Conservation (phyloP, 2,329 filamentous ascomycete species). For the Fusarium mundagurra region DNA sequence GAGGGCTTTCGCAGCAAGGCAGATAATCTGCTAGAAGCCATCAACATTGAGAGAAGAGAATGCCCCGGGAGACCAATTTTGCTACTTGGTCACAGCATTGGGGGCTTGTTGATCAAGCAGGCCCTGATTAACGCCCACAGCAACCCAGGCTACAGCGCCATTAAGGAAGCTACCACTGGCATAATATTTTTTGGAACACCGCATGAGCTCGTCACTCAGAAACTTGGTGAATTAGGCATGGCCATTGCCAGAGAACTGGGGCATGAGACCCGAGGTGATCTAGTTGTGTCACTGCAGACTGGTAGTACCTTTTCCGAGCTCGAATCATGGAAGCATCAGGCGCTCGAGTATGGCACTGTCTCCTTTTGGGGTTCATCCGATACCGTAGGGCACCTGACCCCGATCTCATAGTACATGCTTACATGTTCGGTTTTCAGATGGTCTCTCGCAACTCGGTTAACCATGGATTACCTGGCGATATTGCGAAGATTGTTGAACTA, state of each 20-base stretch:
- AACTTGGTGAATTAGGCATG: neutral
- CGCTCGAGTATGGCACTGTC: neutral
- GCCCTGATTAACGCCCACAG: neutral
- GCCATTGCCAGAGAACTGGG: neutral
- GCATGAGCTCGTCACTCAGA: fast-evolving
- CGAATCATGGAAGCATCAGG: neutral
- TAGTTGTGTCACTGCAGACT: neutral
- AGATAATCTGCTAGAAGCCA: neutral
- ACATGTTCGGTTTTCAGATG: fast-evolving
- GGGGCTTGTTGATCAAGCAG: neutral
- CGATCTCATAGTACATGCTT: fast-evolving
- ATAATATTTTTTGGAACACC: neutral
- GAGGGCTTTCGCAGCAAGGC: neutral
- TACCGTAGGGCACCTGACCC: fast-evolving
- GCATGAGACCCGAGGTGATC: fast-evolving
- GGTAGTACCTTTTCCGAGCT: neutral
- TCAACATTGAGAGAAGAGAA: neutral
- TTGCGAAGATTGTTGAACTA: neutral
- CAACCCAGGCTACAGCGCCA: neutral
- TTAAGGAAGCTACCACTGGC: neutral
- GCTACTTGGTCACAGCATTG: neutral
- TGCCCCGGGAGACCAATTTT: neutral
- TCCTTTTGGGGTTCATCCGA: neutral
- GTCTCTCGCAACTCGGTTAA: neutral
- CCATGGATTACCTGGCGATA: neutral